phyloP scores from a whole-genome alignment of 306 rosid genomes.

The Cicer cuneatum region DNA sequence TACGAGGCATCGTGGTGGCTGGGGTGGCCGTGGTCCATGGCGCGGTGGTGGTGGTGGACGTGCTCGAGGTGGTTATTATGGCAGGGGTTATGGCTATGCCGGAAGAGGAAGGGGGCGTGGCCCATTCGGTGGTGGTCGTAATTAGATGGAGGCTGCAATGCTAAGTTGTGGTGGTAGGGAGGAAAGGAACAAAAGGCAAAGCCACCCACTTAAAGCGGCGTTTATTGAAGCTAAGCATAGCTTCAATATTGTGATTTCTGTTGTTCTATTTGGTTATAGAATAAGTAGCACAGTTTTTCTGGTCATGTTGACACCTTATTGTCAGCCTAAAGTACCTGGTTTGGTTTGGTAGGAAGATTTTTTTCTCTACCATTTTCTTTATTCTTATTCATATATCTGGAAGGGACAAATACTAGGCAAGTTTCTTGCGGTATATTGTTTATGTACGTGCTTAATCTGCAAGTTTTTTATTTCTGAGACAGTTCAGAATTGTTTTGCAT shows the following conservation, averaged over 20 bases:
- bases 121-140: slow-evolving; percentile 21
- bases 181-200: slow-evolving; percentile 24
- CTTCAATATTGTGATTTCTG: slow-evolving; percentile 37
- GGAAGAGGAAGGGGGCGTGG: slow-evolving; percentile 63
- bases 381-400: slow-evolving; percentile 22
- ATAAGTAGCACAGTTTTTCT: slow-evolving; percentile 44
- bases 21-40: slow-evolving; percentile 56
- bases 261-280: slow-evolving; percentile 36
- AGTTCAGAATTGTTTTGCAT: slow-evolving; percentile 39
- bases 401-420: slow-evolving; percentile 36
- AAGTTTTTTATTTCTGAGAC: slow-evolving; percentile 30
- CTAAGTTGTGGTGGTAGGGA: slow-evolving; percentile 39
- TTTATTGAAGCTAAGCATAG: slow-evolving; percentile 37
- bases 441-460: slow-evolving; percentile 41
- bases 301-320: slow-evolving; percentile 23
- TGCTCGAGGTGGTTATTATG: slow-evolving; percentile 54
- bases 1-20: slow-evolving; percentile 54
- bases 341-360: slow-evolving; percentile 24
- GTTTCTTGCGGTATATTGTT: slow-evolving; percentile 44
- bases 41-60: slow-evolving; percentile 59
- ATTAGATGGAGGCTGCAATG: slow-evolving; percentile 42
- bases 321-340: slow-evolving; percentile 34
- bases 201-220: slow-evolving; percentile 44
- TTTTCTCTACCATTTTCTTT: slow-evolving; percentile 30
- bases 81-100: slow-evolving; percentile 58